These are phyloP conservation scores for Gloeostereum incarnatum DNA, from an alignment of 768 basidiomycete species.

Conservation along the genomic window DNA sequence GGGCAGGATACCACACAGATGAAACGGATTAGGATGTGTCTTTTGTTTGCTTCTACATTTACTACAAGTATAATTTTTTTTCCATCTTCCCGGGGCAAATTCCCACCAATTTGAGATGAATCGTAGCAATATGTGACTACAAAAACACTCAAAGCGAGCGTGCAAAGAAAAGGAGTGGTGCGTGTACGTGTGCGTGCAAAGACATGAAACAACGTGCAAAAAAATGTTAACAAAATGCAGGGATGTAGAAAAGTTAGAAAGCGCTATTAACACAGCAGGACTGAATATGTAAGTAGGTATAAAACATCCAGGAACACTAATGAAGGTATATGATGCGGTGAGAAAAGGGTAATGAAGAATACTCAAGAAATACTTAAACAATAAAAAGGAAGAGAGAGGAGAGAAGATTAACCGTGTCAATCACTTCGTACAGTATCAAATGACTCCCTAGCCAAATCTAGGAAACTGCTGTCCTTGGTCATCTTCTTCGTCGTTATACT, in stretches of 20 bases:
- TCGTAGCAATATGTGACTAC: no score
- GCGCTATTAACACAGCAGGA: conserved; percentile 2
- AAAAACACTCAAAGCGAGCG: neutral
- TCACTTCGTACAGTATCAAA: conserved; percentile 36
- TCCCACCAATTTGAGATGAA: neutral
- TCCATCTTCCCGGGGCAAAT: neutral
- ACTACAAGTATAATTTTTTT: conserved; percentile 1
- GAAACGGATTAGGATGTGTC: conserved; percentile 50
- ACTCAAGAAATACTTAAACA: no score
- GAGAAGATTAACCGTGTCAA: conserved; percentile 3
- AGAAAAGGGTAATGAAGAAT: no score
- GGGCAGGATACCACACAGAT: conserved; percentile 84
- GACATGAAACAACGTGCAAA: no score
- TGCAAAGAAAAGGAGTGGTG: no score
- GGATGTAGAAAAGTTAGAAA: neutral
- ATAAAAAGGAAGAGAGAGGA: conserved; percentile 6
- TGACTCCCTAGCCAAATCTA: conserved; percentile 42
- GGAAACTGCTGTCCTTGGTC: conserved; percentile 29
- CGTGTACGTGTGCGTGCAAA: no score
- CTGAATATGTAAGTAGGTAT: conserved; percentile 2
- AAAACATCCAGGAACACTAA: conserved; percentile 7
- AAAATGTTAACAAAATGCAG: no score
- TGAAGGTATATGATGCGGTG: conserved; percentile 8
- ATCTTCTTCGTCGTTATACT: neutral
- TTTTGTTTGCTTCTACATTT: conserved; percentile 12